Evolutionary conservation across 495 filamentous ascomycete species (phyloP).

Genomic region (Penicillium verhagenii): DNA sequence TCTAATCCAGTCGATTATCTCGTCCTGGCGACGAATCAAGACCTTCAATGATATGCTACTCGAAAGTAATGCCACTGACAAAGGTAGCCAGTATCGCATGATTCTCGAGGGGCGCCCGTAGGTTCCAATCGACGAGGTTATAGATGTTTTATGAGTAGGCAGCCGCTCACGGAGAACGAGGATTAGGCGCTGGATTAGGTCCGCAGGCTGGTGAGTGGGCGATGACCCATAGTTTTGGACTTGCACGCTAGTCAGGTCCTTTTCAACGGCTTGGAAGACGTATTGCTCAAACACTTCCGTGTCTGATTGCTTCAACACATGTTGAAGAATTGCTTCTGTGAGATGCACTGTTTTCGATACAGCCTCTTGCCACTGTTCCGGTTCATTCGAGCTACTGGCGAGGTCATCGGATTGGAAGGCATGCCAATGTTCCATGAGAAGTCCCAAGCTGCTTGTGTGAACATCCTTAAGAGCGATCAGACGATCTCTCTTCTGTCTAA

Average conservation of each 20-base stretch:
- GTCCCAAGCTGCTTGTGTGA: conserved; percentile 81
- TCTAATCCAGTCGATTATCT: conserved; percentile 71
- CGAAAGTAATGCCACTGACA: conserved; percentile 60
- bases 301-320: conserved; percentile 42
- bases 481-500: conserved; percentile 62
- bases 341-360: conserved; percentile 71
- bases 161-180: conserved; percentile 59
- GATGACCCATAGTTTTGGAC: conserved; percentile 23
- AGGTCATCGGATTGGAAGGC: conserved; percentile 53
- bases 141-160: conserved; percentile 58
- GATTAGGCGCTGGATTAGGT: conserved; percentile 65
- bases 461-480: conserved; percentile 69
- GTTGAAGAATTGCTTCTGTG: conserved; percentile 74
- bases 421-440: conserved; percentile 80
- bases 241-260: conserved; percentile 51
- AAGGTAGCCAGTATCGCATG: conserved; percentile 85
- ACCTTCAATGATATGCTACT: conserved; percentile 80
- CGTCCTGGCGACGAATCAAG: conserved; percentile 64
- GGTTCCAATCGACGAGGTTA: conserved; percentile 40
- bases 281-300: conserved; percentile 70
- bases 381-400: conserved; percentile 13
- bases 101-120: conserved; percentile 75
- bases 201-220: conserved; percentile 44
- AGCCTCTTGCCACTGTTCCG: conserved; percentile 67
- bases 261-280: conserved; percentile 62